Evolutionary conservation across 1,284 basidiomycete species (phyloP), one percentile per base, ranked within the genome.

Genomic region (Schizophyllum amplum): DNA sequence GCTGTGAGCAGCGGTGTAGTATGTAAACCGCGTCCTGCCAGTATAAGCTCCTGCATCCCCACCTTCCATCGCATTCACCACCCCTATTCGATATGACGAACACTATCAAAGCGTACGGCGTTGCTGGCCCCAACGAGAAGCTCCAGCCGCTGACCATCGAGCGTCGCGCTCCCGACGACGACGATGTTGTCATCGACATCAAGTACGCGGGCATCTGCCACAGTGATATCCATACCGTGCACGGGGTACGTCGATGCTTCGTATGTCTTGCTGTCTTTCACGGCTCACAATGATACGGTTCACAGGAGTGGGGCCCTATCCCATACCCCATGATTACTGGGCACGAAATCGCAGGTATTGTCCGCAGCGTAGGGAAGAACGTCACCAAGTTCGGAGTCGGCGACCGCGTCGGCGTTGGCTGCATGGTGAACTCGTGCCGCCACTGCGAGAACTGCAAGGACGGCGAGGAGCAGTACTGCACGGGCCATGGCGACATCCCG

Each of bases 381-480:
- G 56, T 57, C 3, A 20, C 24, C 24, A 54, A 51, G 13, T 57
- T 54, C 56, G 54, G 54, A 17, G 48, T 54, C 21, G 56, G 56
- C 17, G 52, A 57, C 25, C 56, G 22, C 4, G 56, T 54, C 13
- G 56, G 56, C 13, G 53, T 57, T 17, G 56, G 56, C 7, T 57
- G 56, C 47, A 54, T 57, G 53, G 56, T 57, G 22, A 57, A 57
- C 27, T 54, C 53, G 7, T 57, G 56, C 21, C 26, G 56, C 21
- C n/a, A 24, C 42, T 57, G 56, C 20, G 22, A 50, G n/a, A 54
- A 51, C 24, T 57, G 56, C 11, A 50, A 46, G 24, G 56, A 57
- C 3, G 56, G 56, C 3, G 56, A 57, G 26, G 56, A 57, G 49
- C 56, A 57, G 21, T 57, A 57, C 17, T 57, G 56, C 24, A 25